Evolutionary conservation across 2,329 filamentous ascomycete species (phyloP), one percentile per base, ranked within the genome.

Genomic region (Alternaria solani): DNA sequence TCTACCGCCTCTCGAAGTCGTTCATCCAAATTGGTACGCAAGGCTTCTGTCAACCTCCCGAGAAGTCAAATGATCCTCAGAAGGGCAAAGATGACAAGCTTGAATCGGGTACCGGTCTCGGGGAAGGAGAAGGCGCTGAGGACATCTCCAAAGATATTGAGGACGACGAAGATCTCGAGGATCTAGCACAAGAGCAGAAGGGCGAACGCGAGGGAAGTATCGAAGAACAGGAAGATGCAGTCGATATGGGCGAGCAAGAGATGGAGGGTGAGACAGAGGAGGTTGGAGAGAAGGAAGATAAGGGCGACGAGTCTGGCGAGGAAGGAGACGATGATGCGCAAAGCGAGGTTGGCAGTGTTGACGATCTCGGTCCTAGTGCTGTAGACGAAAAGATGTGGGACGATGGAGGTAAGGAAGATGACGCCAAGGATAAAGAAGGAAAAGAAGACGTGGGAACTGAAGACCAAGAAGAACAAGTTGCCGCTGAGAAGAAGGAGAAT

Each of bases 371-470:
- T 69, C 90, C 93, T 12, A 91, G 89, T 16, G 92, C 94, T 20
- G 91, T 98, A 1, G 96, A 99, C 75, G 96, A 99, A 81, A 99
- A 98, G 83, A 93, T 98, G 87, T 99, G 95, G 95, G 94, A 99
- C 78, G 94, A 93, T 39, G 89, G 89, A 46, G 89, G 92, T 43
- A 85, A 90, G 48, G 86, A 94, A 44, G 88, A 94, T 48, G 89
- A 91, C 1, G 91, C 94, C 48, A 95, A 95, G 68, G 91, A 97
- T 44, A 91, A 92, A 72, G 84, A 92, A 72, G 89, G 88, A 6
- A 88, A 93, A 55, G 85, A 81, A 11, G 78, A 77, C 42, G 74
- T 81, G 43, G 82, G 79, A 68, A 87, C 80, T 66, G 83, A 69
- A 79, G 85, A 79, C 25, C 73, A 82, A 30, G 78, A 83, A 25